Conservation (phyloP, 1,284 basidiomycete genomes). For the Leucoagaricus sp. region DNA sequence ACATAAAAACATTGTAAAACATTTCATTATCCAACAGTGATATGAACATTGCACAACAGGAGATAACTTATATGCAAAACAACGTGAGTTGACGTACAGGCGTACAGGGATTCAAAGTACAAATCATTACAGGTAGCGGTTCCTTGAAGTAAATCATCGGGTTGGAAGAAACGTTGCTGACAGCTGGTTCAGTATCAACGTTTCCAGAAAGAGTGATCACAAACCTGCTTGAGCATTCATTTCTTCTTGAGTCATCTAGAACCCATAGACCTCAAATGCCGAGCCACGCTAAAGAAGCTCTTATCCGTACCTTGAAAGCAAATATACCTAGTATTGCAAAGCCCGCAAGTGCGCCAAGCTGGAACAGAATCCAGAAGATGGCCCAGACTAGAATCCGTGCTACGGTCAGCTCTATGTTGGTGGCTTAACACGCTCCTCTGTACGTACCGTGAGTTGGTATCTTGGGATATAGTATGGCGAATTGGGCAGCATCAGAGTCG, state of each 20-base stretch:
- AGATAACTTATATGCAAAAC: not conserved
- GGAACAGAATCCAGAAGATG: conserved; percentile 72
- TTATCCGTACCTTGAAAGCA: conserved; percentile 62
- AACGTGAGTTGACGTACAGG: not conserved
- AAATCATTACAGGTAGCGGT: not conserved
- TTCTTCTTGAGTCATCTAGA: conserved; percentile 48
- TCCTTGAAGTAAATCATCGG: conserved; percentile 23
- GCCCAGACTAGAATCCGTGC: conserved; percentile 61
- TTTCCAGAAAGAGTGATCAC: conserved; percentile 20
- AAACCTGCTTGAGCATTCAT: conserved; percentile 63
- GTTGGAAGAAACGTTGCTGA: conserved; percentile 46
- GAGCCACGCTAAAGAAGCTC: not conserved
- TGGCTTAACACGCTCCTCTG: not conserved
- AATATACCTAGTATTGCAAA: conserved; percentile 73
- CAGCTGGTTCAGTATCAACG: conserved; percentile 11
- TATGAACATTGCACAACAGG: not conserved
- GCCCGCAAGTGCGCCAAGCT: conserved; percentile 62
- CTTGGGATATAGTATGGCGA: conserved; percentile 64
- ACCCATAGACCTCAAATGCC: not conserved
- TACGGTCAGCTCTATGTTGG: not conserved
- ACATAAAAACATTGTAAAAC: conserved; percentile 4
- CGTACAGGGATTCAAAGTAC: not conserved
- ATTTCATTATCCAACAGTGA: not conserved
- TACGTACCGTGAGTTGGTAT: conserved; percentile 65
- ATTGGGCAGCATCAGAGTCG: conserved; percentile 82